These are phyloP conservation scores for Pascua sp. DNA, from an alignment of 1,284 basidiomycete species.

Conservation along the genomic window DNA sequence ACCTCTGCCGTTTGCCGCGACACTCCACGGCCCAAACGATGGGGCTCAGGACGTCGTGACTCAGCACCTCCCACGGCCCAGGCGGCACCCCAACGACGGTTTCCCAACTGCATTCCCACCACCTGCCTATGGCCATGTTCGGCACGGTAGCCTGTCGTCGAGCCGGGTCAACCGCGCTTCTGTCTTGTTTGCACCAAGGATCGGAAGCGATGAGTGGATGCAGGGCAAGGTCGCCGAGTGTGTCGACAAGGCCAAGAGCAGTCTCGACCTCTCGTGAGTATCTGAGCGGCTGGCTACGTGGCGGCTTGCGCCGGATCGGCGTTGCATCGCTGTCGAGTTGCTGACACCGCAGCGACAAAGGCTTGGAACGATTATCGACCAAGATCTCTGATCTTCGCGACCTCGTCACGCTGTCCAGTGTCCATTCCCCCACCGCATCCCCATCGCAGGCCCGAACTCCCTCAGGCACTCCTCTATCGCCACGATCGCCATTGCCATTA, in stretches of 20 bases:
- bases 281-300: too few species aligned
- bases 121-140: conserved; percentile 23
- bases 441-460: neutral
- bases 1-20: conserved; percentile 42
- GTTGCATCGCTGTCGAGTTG: neutral
- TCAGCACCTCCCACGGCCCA: conserved; percentile 14
- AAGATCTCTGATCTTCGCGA: conserved; percentile 42
- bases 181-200: neutral
- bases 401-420: conserved; percentile 35
- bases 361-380: conserved; percentile 32
- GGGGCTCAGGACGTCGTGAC: conserved; percentile 14
- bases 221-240: conserved; percentile 31
- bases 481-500: conserved; percentile 4
- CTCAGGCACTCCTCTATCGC: neutral
- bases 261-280: conserved; percentile 34
- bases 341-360: conserved; percentile 19
- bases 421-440: conserved; percentile 18
- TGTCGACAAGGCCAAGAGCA: conserved; percentile 31
- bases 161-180: neutral
- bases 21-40: conserved; percentile 23
- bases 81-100: conserved; percentile 13
- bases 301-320: too few species aligned
- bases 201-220: conserved; percentile 46
- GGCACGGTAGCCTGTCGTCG: conserved; percentile 10
- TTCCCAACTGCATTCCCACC: conserved; percentile 22